phyloP scores from a whole-genome alignment of 768 basidiomycete genomes.

The Boletus speciosus region DNA sequence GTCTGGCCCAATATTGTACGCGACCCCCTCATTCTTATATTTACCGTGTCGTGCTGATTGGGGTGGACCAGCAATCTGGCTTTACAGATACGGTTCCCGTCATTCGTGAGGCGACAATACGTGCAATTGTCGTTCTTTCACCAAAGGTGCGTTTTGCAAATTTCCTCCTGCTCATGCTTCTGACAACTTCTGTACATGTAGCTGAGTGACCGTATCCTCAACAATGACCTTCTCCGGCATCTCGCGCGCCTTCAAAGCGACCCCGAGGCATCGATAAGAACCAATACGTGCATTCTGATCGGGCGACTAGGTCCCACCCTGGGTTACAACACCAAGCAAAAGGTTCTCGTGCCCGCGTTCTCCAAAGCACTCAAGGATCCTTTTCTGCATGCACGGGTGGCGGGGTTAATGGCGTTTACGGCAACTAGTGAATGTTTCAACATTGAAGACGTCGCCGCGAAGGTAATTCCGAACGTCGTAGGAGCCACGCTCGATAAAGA shows the following conservation, averaged over 20 bases:
- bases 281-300: conserved; percentile 95
- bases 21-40: background rate
- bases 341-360: conserved; percentile 97
- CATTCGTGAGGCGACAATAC: conserved; percentile 92
- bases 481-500: conserved; percentile 85
- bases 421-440: conserved; percentile 90
- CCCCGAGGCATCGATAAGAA: conserved; percentile 90
- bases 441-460: conserved; percentile 80
- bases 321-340: conserved; percentile 85
- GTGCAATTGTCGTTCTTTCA: conserved; percentile 78
- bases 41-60: background rate
- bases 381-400: conserved; percentile 91
- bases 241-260: conserved; percentile 93
- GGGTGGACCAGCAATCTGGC: conserved; percentile 73
- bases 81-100: conserved; percentile 93
- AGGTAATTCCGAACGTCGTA: conserved; percentile 84
- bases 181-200: conserved; percentile 28
- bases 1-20: conserved; percentile 91
- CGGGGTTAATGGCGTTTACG: conserved; percentile 94
- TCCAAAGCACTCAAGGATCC: conserved; percentile 82
- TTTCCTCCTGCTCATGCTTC: background rate
- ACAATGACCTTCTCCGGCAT: conserved; percentile 92
- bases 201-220: conserved; percentile 88
- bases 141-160: conserved; percentile 57
- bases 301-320: conserved; percentile 85